Evolutionary conservation across 78 protist genomes (phyloP), one percentile per base, ranked within the genome.

Genomic region (Creolimax fragrantissima): DNA sequence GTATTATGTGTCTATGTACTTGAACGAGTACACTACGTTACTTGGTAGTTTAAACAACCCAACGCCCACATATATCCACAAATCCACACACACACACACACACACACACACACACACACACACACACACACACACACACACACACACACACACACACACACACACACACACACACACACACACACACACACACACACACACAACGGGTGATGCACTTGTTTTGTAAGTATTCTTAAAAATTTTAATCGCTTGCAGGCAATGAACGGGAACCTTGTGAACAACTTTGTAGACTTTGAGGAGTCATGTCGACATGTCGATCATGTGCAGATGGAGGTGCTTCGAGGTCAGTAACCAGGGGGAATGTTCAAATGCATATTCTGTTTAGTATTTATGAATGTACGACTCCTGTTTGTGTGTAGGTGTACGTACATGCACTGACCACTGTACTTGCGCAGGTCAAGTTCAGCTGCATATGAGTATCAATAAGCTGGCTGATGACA

Each of bases 71-170:
- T 39, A 11, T 37, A 24, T 4, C 41, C 7, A 37, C 39, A 5
- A 3, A 85, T 3, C 3, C 6, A 85, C 39, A 85, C 39, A 85
- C 39, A 85, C 89, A 35, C 5, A 85, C 39, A 85, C 5, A 85
- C 89, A 85, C 89, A 85, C 89, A 37, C 89, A 85, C 89, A 85
- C 89, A 85, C 39, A 11, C 39, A 85, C 39, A 11, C 5, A 85
- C 39, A 4, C 39, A 11, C 39, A 37, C 39, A 11, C 39, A 85
- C 39, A 85, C 39, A 7, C 86, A 83, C 5, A 83, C 42, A 11
- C 74, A 47, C 74, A 11, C 74, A 47, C 11, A 47, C 11, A 47
- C 11, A 47, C 7, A 24, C 7, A 47, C 11, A 47, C 74, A 47
- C 11, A 47, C 11, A 11, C 11, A 47, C 74, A 47, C 11, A 47